These are phyloP conservation scores for Botryotinia calthae DNA, from an alignment of 2,329 filamentous ascomycete species.

Conservation along the genomic window DNA sequence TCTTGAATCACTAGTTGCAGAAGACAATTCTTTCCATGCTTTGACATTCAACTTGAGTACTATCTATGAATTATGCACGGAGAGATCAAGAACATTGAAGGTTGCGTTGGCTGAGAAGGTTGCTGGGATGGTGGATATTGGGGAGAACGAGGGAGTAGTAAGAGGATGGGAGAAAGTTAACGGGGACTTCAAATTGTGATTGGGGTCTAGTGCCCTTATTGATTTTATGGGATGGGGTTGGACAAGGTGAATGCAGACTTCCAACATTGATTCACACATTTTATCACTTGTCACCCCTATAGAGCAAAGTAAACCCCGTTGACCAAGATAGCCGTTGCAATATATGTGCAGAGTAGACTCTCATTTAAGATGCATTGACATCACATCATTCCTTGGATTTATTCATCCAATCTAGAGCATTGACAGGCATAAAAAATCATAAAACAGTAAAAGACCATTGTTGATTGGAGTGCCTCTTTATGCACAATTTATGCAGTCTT, in stretches of 20 bases:
- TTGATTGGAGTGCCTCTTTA: constrained; percentile 5
- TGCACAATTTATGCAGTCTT: not conserved
- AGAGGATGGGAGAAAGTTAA: constrained; percentile 37
- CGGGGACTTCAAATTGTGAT: constrained; percentile 38
- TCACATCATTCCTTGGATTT: not conserved
- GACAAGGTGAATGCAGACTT: not conserved
- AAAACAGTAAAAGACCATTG: not conserved
- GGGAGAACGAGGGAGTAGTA: constrained; percentile 3
- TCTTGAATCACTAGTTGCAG: constrained; percentile 63
- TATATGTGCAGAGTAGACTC: not conserved
- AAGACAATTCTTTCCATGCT: constrained; percentile 68
- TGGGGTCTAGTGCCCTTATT: not conserved
- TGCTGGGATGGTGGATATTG: constrained; percentile 43
- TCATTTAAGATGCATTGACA: not conserved
- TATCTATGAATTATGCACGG: constrained; percentile 87
- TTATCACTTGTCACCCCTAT: not conserved
- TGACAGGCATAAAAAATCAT: not conserved
- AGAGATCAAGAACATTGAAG: constrained; percentile 70
- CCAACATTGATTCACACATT: not conserved
- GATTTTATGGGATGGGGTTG: not conserved
- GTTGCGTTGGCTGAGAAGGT: constrained; percentile 66
- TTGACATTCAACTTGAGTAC: constrained; percentile 88
- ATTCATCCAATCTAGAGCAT: not conserved
- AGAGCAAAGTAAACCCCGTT: not conserved
- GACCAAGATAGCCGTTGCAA: not conserved